Evolutionary conservation across 1,284 basidiomycete species (phyloP), one percentile per base, ranked within the genome.

Genomic region (Meripilus lineatus): DNA sequence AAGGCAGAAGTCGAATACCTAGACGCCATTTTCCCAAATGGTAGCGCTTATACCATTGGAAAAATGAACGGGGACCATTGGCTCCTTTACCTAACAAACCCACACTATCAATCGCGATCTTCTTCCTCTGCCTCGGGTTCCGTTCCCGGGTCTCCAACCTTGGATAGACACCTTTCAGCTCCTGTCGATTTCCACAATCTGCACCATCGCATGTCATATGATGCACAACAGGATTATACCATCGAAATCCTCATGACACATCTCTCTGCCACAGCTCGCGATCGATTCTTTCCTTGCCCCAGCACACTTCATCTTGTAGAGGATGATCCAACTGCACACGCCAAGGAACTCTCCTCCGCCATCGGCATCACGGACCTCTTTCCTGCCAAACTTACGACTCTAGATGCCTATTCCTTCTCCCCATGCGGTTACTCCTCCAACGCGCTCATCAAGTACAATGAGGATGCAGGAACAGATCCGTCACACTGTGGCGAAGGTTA

Each of bases 31-130:
- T 98, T 99, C 65, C 67, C 72, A 41, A 77, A 83, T 53, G 94
- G 94, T 40, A 81, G 92, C 3, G 96, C 94, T 2, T 99, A 99
- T 71, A 96, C 92, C 11, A 87, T 99, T 46, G 96, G 96, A 47
- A 95, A 93, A 63, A 91, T 97, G 68, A 99, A 99, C 65, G 92
- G 95, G 42, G 93, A 98, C 67, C 95, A 99, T 69, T 99, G 96
- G 96, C 68, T 99, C 32, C 81, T 99, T 34, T 99, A 98, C 71
- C 77, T 97, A 52, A 93, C 90, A 7, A 72, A 71, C 2, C 85
- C 89, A 13, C 58, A 66, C 56, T 22, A 24, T 21, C 10, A 8
- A 10, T 10, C 28, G 10, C 10, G 10, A n/a, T n/a, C 28, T n/a
- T 10, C 8, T n/a, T 10, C 28, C 8, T 40, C 42, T 8, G 47